Evolutionary conservation across 2,329 filamentous ascomycete species (phyloP).

Genomic region (Ceratocystiopsis sp.): DNA sequence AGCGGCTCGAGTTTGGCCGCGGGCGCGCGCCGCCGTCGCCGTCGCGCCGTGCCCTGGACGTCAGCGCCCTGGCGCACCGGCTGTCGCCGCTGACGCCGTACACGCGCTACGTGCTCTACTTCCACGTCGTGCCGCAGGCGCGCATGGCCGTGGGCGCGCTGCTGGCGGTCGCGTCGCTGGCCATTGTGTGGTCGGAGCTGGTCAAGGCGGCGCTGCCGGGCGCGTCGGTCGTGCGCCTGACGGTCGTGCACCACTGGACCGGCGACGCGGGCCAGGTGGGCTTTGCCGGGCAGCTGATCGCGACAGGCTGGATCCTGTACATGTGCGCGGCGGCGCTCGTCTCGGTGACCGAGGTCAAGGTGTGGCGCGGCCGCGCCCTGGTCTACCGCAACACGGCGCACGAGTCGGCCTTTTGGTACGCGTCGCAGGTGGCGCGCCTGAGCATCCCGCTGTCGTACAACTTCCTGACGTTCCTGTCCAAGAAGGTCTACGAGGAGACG

Average conservation of each 20-base stretch:
- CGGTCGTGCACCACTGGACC: slow-evolving; percentile 58
- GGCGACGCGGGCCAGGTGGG: slow-evolving; percentile 59
- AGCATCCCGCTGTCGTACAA: slow-evolving; percentile 92
- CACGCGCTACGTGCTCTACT: slow-evolving; percentile 63
- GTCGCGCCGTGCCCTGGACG: slow-evolving; percentile 19
- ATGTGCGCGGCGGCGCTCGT: slow-evolving; percentile 85
- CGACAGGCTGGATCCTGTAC: slow-evolving; percentile 80
- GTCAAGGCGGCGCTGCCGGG: slow-evolving; percentile 67
- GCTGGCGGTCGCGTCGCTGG: slow-evolving; percentile 57
- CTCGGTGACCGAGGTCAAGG: slow-evolving; percentile 80
- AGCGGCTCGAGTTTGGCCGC: slow-evolving; percentile 57
- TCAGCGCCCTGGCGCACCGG: slow-evolving; percentile 35
- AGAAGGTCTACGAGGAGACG: slow-evolving; percentile 54
- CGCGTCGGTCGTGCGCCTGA: slow-evolving; percentile 51
- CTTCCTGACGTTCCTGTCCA: slow-evolving; percentile 77
- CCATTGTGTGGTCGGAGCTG: slow-evolving; percentile 85
- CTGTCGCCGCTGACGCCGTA: slow-evolving; percentile 57
- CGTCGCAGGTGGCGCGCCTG: slow-evolving; percentile 77
- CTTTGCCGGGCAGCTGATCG: slow-evolving; percentile 71
- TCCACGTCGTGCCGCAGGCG: slow-evolving; percentile 51
- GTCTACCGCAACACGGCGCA: slow-evolving; percentile 82
- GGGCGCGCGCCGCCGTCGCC: background rate
- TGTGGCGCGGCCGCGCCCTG: slow-evolving; percentile 90
- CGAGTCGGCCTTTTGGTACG: slow-evolving; percentile 92
- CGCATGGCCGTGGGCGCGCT: slow-evolving; percentile 49